Evolutionary conservation across 495 filamentous ascomycete species (phyloP).

Genomic region (Hypoxylon subgilvum): DNA sequence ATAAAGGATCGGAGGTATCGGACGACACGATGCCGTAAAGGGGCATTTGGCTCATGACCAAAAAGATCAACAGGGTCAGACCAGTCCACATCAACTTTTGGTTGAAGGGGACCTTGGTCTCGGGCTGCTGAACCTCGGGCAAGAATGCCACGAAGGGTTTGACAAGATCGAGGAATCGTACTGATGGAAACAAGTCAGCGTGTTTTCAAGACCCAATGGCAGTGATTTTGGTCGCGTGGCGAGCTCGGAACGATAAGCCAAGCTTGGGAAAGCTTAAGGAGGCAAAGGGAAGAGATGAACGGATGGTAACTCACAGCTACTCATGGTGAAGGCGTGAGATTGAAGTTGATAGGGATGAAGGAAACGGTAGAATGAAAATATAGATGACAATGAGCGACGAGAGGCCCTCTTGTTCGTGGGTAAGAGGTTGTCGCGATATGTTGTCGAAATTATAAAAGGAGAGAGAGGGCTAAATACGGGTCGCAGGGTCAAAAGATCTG

Average conservation of each 20-base stretch:
- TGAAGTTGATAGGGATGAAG: constrained; percentile 46
- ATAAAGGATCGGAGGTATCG: constrained; percentile 95
- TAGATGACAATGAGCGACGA: constrained; percentile 49
- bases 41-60: constrained; percentile 99
- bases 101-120: constrained; percentile 96
- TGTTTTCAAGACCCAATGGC: constrained; percentile 37
- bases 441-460: constrained; percentile 39
- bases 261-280: constrained; percentile 37
- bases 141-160: constrained; percentile 99
- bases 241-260: background rate
- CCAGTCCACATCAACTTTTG: constrained; percentile 99
- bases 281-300: constrained; percentile 13
- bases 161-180: constrained; percentile 98
- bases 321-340: constrained; percentile 61
- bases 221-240: constrained; percentile 38
- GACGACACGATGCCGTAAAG: constrained; percentile 95
- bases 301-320: constrained; percentile 58
- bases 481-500: constrained; percentile 54
- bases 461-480: constrained; percentile 32
- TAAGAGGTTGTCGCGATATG: constrained; percentile 46
- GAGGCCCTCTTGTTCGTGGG: constrained; percentile 36
- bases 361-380: constrained; percentile 50
- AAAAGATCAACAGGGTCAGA: constrained; percentile 93
- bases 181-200: constrained; percentile 58
- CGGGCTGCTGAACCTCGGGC: constrained; percentile 96